These are phyloP conservation scores for Saccharomyces hybrid DNA, from an alignment of 1,139 yeast species.

Conservation along the genomic window DNA sequence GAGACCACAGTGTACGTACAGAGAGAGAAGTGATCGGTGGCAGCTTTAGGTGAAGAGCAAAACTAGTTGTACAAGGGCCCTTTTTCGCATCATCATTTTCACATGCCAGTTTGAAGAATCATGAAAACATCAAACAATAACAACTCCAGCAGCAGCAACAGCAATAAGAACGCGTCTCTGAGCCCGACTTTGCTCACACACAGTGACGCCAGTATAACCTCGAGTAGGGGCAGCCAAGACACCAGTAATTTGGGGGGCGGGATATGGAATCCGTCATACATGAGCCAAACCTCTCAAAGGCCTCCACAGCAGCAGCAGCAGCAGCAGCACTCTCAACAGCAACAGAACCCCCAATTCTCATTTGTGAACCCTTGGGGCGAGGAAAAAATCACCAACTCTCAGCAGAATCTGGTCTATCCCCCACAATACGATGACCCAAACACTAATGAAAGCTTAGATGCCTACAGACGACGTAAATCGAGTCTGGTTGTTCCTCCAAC, in stretches of 20 bases:
- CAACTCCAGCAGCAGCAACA: background rate
- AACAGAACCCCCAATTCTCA: conserved; percentile 11
- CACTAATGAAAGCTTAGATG: conserved; percentile 4
- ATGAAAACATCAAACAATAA: background rate
- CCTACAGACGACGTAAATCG: conserved; percentile 27
- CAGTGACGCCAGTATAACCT: background rate
- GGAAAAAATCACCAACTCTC: conserved; percentile 14
- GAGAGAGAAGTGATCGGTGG: background rate
- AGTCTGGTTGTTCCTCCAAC: conserved; percentile 36
- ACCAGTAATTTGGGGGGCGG: background rate
- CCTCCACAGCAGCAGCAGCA: conserved; percentile 15
- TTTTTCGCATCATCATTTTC: background rate
- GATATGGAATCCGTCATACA: conserved; percentile 16
- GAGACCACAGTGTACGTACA: background rate
- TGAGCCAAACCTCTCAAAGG: conserved; percentile 14
- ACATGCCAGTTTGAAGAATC: background rate
- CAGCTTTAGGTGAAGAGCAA: background rate
- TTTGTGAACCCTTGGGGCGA: conserved; percentile 25
- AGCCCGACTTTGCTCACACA: background rate
- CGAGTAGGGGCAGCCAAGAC: background rate
- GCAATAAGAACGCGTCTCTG: background rate
- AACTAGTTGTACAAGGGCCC: background rate
- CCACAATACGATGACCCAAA: conserved; percentile 5
- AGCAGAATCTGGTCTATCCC: conserved; percentile 8
- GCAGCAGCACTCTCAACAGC: conserved; percentile 11